Evolutionary conservation across 2,329 filamentous ascomycete genomes (phyloP), one percentile per base, ranked within the genome.

Genomic region (Fusarium sp.): DNA sequence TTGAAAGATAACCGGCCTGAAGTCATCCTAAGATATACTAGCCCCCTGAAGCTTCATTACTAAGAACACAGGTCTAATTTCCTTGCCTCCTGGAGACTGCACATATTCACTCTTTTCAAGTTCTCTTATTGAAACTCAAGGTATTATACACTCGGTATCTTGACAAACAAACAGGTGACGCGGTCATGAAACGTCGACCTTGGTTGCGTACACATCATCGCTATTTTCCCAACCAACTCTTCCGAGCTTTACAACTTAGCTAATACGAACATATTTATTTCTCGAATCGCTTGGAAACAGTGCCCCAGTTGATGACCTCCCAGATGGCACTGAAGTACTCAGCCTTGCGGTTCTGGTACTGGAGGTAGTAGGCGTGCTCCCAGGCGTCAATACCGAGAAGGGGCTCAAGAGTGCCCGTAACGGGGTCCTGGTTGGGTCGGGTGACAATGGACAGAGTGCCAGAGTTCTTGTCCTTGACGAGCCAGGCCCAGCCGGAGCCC

Each of bases 251-350:
- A 16, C 24, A 48, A 16, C 24, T 54, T 24, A 33, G 54, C 15
- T 65, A 36, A 35, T 30, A 35, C 28, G 24, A 58, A 48, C 30
- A 53, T 31, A 33, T 69, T 72, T 57, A 69, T n/a, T 86, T 85
- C 75, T 85, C 84, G 80, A 94, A 94, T 74, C 94, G 90, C 87
- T 91, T 90, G 82, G 93, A 91, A 48, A 94, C 95, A 36, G 92
- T 90, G 89, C 95, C 94, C 95, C 95, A 98, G 91, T 97, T 97
- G 83, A 97, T 87, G 55, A 97, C 95, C 77, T 97, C 93, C 95
- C 95, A 97, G 82, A 97, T 92, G 66, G 94, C 94, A 78, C 89
- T 89, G 84, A 97, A 97, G 88, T 97, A 97, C 86, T 97, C 95
- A 65, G 92, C 95, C 91, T 97, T 97, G 84, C 94, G 92, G 88